Conservation (phyloP, 192 early-diverging fungal genomes). For the Backusella macrospora region DNA sequence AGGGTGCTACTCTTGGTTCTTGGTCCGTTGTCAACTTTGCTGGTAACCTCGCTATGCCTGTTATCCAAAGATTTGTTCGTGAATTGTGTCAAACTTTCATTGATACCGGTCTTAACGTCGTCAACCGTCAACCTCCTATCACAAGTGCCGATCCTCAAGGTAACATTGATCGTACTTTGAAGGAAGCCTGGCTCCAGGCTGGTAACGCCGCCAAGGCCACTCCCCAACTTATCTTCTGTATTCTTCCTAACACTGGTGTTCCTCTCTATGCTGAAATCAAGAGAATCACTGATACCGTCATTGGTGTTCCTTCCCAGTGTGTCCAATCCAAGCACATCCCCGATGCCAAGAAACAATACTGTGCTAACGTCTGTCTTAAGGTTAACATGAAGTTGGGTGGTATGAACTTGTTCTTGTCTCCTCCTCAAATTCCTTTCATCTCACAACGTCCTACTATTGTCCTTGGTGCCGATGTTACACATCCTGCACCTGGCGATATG, state of each 20-base stretch:
- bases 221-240: slow-evolving; percentile 82
- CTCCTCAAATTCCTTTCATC: slow-evolving; percentile 69
- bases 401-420: slow-evolving; percentile 73
- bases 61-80: slow-evolving; percentile 74
- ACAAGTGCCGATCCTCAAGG: slow-evolving; percentile 56
- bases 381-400: slow-evolving; percentile 94
- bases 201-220: slow-evolving; percentile 60
- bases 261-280: slow-evolving; percentile 85
- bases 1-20: slow-evolving; percentile 71
- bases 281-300: slow-evolving; percentile 82
- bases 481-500: slow-evolving; percentile 71
- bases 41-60: slow-evolving; percentile 49
- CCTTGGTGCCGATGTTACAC: slow-evolving; percentile 90
- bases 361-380: slow-evolving; percentile 93
- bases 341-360: slow-evolving; percentile 83
- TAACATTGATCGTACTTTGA: slow-evolving; percentile 70
- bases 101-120: slow-evolving; percentile 68
- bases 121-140: slow-evolving; percentile 48
- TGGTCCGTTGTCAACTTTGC: slow-evolving; percentile 83
- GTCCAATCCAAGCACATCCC: slow-evolving; percentile 81
- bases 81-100: slow-evolving; percentile 59
- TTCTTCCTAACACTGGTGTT: slow-evolving; percentile 80
- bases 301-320: slow-evolving; percentile 90
- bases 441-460: slow-evolving; percentile 76
- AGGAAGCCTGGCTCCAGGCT: slow-evolving; percentile 71